Evolutionary conservation across 768 basidiomycete genomes (phyloP), one percentile per base, ranked within the genome.

Genomic region (Holtermannia corniformis): DNA sequence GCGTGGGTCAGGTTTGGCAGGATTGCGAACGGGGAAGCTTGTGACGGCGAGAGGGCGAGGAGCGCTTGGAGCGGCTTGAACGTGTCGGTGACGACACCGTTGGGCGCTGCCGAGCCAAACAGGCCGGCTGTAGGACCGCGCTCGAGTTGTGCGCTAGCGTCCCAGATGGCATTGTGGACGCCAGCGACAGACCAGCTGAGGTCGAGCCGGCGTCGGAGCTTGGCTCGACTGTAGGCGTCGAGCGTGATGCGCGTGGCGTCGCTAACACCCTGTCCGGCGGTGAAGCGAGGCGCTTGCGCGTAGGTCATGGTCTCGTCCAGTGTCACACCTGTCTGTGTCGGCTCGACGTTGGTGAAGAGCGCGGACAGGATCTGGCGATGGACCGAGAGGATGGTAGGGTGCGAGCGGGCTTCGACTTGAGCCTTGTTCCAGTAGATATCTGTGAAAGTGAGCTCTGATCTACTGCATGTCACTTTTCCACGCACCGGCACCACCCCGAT

Each of bases 391-490:
- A 68, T 42, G 11, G 55, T 59, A 2, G 61, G 56, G 49, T 63
- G 40, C 2, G 61, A 47, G 26, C 66, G 57, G 3, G 60, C 60
- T 3, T 41, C 48, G 13, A 68, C 42, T 2, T 63, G 55, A 4
- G 61, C 21, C 21, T 42, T 45, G 25, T 61, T 51, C 66, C 66
- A 68, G 55, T 52, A 68, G 12, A 61, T 51, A 1, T 57, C 63
- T 65, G n/a, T n/a, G n/a, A n/a, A n/a, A n/a, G n/a, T n/a, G n/a
- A n/a, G n/a, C n/a, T 37, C 19, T 23, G 25, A 16, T 20, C 19
- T 21, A 11, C 14, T 26, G 25, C 28, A 13, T 60, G 60, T 57
- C 52, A 59, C 58, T 43, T 41, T 49, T 32, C 1, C 19, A 47
- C 47, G 5, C n/a, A 49, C 47, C 25, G 7, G 32, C 7, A 37